A percentile compares a stretch with the other conserved stretches of the same genome.
These are phyloP conservation scores for Kwoniella dejecticola DNA, from an alignment of 768 basidiomycete genomes.

Conservation along the genomic window DNA sequence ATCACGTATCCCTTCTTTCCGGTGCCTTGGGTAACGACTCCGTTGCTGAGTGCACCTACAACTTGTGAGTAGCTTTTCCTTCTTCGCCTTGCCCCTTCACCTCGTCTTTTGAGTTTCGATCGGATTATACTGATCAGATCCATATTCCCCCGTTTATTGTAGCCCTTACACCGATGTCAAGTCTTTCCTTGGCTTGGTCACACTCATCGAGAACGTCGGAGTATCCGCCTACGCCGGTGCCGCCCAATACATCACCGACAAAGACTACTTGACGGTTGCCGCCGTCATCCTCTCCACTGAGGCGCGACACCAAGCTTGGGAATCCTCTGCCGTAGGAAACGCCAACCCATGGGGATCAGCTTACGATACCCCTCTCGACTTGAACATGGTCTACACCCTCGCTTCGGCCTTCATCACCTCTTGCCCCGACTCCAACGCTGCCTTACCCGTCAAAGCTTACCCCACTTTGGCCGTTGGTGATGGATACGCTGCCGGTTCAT, in stretches of 20 bases:
- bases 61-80: slow-evolving; percentile 55
- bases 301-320: slow-evolving; percentile 67
- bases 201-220: slow-evolving; percentile 63
- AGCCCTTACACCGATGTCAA: slow-evolving; percentile 60
- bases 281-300: slow-evolving; percentile 67
- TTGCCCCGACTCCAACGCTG: slow-evolving; percentile 63
- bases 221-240: slow-evolving; percentile 67
- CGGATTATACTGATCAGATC: too few species aligned
- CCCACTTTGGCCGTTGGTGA: slow-evolving; percentile 57
- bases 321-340: slow-evolving; percentile 60
- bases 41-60: slow-evolving; percentile 64
- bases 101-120: too few species aligned
- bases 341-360: slow-evolving; percentile 59
- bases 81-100: not conserved
- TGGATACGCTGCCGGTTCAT: slow-evolving; percentile 32
- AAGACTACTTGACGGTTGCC: slow-evolving; percentile 59
- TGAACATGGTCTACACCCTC: slow-evolving; percentile 61
- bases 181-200: slow-evolving; percentile 61
- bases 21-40: slow-evolving; percentile 59
- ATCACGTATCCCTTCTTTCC: slow-evolving; percentile 64
- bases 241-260: slow-evolving; percentile 59
- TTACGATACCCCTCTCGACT: slow-evolving; percentile 61
- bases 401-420: slow-evolving; percentile 60
- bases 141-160: not conserved
- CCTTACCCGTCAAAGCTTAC: slow-evolving; percentile 62